Evolutionary conservation across 176 grass and related monocot species (phyloP).

Genomic region (Hyparrhenia diplandra): DNA sequence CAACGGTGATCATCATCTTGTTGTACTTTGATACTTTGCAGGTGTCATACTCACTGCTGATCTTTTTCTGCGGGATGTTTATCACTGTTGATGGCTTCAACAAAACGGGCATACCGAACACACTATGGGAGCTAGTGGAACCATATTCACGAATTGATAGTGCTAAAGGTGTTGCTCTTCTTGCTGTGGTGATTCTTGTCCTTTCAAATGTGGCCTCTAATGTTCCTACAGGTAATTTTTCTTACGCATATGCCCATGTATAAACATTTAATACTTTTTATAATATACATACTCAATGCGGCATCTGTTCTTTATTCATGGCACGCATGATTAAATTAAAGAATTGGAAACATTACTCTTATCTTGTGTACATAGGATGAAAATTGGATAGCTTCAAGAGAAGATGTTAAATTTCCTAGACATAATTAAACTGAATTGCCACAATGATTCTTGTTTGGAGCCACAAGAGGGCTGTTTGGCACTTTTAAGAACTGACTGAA

Average conservation of each 20-base stretch:
- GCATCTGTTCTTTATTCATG: not conserved
- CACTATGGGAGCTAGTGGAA: constrained; percentile 82
- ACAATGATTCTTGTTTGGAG: not conserved
- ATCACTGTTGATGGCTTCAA: constrained; percentile 96
- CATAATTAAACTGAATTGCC: not conserved
- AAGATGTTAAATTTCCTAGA: not conserved
- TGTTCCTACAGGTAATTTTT: constrained; percentile 77
- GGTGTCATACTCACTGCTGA: constrained; percentile 90
- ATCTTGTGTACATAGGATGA: not conserved
- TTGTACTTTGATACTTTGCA: constrained; percentile 9
- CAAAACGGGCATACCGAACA: constrained; percentile 86
- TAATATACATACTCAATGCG: no score
- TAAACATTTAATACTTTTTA: not conserved
- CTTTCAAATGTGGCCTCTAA: constrained; percentile 96
- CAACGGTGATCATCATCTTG: not conserved
- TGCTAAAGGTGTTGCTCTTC: constrained; percentile 57
- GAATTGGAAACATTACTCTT: not conserved
- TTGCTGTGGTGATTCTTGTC: constrained; percentile 63
- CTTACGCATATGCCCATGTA: not conserved
- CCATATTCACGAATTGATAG: constrained; percentile 77
- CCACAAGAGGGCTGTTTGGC: not conserved
- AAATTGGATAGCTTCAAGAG: not conserved
- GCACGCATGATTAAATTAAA: not conserved
- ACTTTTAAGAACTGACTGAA: not conserved
- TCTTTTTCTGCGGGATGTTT: constrained; percentile 98